Percentiles rank a stretch among this genome's conserved stretches.
phyloP scores from a whole-genome alignment of 2,329 filamentous ascomycete genomes.

The Chalara sp. region DNA sequence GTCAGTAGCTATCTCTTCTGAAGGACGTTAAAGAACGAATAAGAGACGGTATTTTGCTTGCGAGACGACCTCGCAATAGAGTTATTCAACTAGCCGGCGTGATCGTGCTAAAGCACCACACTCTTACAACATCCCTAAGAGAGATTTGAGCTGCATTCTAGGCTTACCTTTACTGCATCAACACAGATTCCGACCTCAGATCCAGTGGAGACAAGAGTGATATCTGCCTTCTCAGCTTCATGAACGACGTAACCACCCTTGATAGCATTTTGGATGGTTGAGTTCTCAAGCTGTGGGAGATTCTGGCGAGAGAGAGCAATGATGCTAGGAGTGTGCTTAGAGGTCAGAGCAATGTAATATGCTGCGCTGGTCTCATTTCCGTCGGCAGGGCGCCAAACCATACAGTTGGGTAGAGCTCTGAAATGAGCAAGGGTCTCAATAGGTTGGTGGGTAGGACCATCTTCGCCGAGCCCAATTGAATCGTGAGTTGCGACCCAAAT shows the following conservation, averaged over 20 bases:
- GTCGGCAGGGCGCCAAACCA: conserved; percentile 98
- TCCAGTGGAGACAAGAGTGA: conserved; percentile 91
- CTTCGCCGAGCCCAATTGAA: conserved; percentile 98
- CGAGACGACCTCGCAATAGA: no score
- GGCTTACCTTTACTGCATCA: conserved; percentile 66
- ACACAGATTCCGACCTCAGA: conserved; percentile 93
- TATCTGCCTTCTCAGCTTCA: conserved; percentile 74
- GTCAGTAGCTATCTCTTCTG: no score
- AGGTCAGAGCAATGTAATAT: conserved; percentile 91
- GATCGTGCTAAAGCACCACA: no score
- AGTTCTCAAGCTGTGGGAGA: conserved; percentile 94
- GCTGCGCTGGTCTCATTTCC: conserved; percentile 97
- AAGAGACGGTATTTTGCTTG: no score
- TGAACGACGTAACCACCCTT: conserved; percentile 94
- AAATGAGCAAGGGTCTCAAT: conserved; percentile 98
- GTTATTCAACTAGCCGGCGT: no score
- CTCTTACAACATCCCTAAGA: no score
- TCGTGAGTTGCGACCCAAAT: conserved; percentile 98
- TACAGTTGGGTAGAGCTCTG: conserved; percentile 97
- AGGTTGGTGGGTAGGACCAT: conserved; percentile 97
- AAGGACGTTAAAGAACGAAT: no score
- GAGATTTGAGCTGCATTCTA: no score
- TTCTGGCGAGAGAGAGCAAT: conserved; percentile 95
- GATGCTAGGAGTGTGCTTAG: conserved; percentile 85
- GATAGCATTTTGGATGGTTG: conserved; percentile 77